Evolutionary conservation across 2,329 filamentous ascomycete species (phyloP).

Genomic region (Aspergillus piperis): DNA sequence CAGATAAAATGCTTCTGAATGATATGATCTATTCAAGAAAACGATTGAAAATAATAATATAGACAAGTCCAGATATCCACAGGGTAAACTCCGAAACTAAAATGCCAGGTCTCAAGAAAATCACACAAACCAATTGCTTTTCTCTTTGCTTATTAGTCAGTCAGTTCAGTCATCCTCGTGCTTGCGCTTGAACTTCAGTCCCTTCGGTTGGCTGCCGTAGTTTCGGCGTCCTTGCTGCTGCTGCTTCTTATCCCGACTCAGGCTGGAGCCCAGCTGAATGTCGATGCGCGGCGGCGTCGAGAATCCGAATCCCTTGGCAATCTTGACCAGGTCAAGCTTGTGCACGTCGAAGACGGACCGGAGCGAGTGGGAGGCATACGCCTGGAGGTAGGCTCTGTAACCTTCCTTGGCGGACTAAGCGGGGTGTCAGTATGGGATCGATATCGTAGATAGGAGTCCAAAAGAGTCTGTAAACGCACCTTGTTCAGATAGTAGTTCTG

Average conservation of each 20-base stretch:
- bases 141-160: constrained; percentile 6
- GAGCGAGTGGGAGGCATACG: constrained; percentile 84
- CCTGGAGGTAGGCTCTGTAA: constrained; percentile 89
- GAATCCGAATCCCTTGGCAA: constrained; percentile 84
- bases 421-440: constrained; percentile 5
- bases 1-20: neutral
- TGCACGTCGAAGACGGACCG: constrained; percentile 83
- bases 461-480: constrained; percentile 42
- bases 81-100: constrained; percentile 17
- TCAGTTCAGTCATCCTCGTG: constrained; percentile 33
- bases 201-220: constrained; percentile 79
- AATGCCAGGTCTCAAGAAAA: constrained; percentile 13
- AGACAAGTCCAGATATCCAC: constrained; percentile 11
- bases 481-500: constrained; percentile 98
- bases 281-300: constrained; percentile 74
- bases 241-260: constrained; percentile 72
- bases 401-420: constrained; percentile 65
- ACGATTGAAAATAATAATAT: constrained; percentile 3
- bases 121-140: constrained; percentile 10
- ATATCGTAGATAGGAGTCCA: neutral
- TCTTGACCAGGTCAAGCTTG: constrained; percentile 78
- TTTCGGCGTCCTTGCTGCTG: constrained; percentile 60
- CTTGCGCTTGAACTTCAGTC: constrained; percentile 56
- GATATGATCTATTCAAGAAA: neutral
- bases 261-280: constrained; percentile 73